A percentile compares a stretch with the other conserved stretches of the same genome.
These are phyloP conservation scores for Neoascochyta sp. DNA, from an alignment of 2,329 filamentous ascomycete species.

Conservation along the genomic window DNA sequence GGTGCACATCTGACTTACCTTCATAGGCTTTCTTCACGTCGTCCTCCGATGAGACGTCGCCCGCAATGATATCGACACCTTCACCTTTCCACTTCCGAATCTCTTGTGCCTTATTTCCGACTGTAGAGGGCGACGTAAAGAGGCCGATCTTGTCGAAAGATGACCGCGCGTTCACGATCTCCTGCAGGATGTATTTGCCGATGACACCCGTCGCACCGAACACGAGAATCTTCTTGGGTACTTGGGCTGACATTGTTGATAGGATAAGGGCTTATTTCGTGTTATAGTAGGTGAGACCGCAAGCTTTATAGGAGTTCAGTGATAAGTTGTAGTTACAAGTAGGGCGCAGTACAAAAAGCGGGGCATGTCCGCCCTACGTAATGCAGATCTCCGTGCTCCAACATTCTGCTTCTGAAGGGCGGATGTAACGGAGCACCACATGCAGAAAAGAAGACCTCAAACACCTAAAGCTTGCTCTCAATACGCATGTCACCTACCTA, in stretches of 20 bases:
- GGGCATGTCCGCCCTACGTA: too few relatives aligned
- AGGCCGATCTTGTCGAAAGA: slow-evolving; percentile 53
- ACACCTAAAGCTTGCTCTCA: too few relatives aligned
- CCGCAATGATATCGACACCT: slow-evolving; percentile 54
- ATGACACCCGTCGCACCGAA: slow-evolving; percentile 54
- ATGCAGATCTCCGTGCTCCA: too few relatives aligned
- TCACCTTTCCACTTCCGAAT: slow-evolving; percentile 47
- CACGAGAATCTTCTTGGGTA: slow-evolving; percentile 47
- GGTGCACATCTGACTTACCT: slow-evolving; percentile 28
- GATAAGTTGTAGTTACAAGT: neutral
- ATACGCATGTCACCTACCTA: too few relatives aligned
- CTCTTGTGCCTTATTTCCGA: slow-evolving; percentile 48
- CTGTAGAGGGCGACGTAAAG: slow-evolving; percentile 54
- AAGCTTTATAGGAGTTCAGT: neutral
- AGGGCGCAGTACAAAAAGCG: too few relatives aligned
- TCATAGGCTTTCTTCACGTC: slow-evolving; percentile 57
- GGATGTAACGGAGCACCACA: neutral
- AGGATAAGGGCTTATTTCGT: neutral
- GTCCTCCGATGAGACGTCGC: slow-evolving; percentile 51
- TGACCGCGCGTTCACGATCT: slow-evolving; percentile 46
- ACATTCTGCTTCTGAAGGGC: neutral
- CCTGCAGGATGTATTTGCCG: slow-evolving; percentile 49
- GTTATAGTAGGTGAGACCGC: neutral
- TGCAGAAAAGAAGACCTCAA: too few relatives aligned
- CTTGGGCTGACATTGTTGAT: slow-evolving; percentile 8